A percentile compares a stretch with the other conserved stretches of the same genome.
Conservation (phyloP, 148 eudicot species). For the Arctostaphylos glauca region DNA sequence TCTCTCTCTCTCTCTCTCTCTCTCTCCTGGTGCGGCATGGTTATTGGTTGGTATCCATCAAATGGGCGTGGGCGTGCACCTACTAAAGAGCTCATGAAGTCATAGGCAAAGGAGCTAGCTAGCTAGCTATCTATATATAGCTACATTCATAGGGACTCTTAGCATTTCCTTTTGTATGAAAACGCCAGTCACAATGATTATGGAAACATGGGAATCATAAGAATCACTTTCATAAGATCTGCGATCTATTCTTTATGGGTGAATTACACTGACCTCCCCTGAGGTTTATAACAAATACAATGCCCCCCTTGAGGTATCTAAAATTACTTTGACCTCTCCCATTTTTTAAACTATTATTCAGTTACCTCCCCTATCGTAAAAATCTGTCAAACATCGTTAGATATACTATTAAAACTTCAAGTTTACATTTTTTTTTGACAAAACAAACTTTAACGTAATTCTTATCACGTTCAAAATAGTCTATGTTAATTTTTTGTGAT, state of each 20-base stretch:
- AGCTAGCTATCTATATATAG: neutral
- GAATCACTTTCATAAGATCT: conserved; percentile 15
- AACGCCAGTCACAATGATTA: neutral
- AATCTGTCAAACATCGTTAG: too few relatives aligned
- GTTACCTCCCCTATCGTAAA: too few relatives aligned
- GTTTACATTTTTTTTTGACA: too few relatives aligned
- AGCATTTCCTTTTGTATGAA: neutral
- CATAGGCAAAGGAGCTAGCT: neutral
- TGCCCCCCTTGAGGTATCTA: too few relatives aligned
- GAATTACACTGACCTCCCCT: too few relatives aligned
- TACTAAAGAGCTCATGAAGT: neutral
- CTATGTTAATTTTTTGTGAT: too few relatives aligned
- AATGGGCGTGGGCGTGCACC: neutral
- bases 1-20: conserved; percentile 17
- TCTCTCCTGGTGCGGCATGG: neutral
- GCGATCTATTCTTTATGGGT: neutral
- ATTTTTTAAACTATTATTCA: too few relatives aligned
- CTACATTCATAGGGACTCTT: neutral
- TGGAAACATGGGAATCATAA: conserved; percentile 3
- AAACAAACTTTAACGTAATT: too few relatives aligned
- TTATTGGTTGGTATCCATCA: conserved; percentile 5
- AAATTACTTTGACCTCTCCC: too few relatives aligned
- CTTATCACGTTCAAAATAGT: too few relatives aligned
- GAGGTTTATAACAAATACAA: too few relatives aligned
- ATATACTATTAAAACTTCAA: too few relatives aligned